Base-by-base conservation (phyloP, 352 stramenopile genomes). In the Globisporangium cederbergense region DNA sequence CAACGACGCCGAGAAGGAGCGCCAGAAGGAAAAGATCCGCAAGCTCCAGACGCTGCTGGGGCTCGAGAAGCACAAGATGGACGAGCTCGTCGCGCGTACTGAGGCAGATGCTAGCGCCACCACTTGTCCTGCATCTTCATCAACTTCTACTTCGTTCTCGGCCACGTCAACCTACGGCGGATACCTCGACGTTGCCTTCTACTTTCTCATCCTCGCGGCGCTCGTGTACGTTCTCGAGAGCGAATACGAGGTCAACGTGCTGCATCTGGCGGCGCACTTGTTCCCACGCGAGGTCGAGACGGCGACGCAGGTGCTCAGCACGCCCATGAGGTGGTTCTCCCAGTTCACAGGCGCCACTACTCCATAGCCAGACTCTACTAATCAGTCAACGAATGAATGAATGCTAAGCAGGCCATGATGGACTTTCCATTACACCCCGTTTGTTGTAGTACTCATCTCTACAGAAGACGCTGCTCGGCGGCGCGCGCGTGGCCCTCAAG, bases 401-500 rank as follows among this genome's bases (percentile, higher is more conserved):
- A 20, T 36, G 30, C 36, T 22, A 38, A 34, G 34, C 60, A n/a
- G n/a, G 25, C 22, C 25, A 28, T 66, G 16, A 36, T 9, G 32
- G 32, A 7, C 4, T 8, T 40, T 38, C 11, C 13, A 20, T 54
- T 20, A 36, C 49, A 10, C 32, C 36, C 10, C 36, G 36, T 42
- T 42, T 42, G 7, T 54, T 25, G 10, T 22, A 18, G 10, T 53
- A 9, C 16, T 36, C 49, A 36, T 56, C 32, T 53, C 22, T 86
- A 90, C 49, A 93, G 69, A 56, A 94, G 70, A n/a, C 86, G 81
- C 65, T 91, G 80, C 67, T 95, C 86, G 8, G 86, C 86, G 16
- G 83, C 83, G 40, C 86, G 86, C 47, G 86, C 86, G 77, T 95
- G 86, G 46, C 86, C 86, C 54, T 95, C 86, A 2, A 95, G 77